Percentiles rank a stretch among this genome's conserved stretches.
These are phyloP conservation scores for Candida rishiriensis DNA, from an alignment of 805 yeast species.

Conservation along the genomic window DNA sequence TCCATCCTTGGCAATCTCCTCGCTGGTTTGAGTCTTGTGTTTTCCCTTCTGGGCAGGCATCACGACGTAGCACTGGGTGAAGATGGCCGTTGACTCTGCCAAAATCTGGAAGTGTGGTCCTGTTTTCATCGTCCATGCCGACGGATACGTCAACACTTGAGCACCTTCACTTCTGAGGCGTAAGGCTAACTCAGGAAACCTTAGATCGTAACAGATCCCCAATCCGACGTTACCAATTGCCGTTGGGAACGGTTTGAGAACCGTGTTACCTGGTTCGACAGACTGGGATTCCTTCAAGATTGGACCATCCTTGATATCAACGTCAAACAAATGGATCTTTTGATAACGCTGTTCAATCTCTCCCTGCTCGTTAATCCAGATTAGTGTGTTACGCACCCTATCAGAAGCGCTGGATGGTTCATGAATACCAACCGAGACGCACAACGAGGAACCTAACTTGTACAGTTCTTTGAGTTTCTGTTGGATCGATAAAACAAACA, in stretches of 20 bases:
- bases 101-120: constrained; percentile 90
- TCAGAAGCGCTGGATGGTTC: constrained; percentile 53
- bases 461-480: constrained; percentile 40
- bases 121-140: constrained; percentile 89
- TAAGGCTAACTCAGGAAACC: constrained; percentile 80
- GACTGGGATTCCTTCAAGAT: constrained; percentile 70
- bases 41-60: constrained; percentile 87
- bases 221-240: constrained; percentile 64
- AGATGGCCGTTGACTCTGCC: constrained; percentile 82
- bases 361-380: constrained; percentile 69
- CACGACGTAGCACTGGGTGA: constrained; percentile 79
- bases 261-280: constrained; percentile 69
- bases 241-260: constrained; percentile 51
- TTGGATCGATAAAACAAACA: constrained; percentile 41
- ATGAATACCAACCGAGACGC: constrained; percentile 85
- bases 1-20: constrained; percentile 25
- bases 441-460: constrained; percentile 38
- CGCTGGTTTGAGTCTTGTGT: constrained; percentile 52
- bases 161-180: constrained; percentile 67
- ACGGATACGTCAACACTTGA: constrained; percentile 73
- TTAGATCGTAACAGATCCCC: constrained; percentile 79
- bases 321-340: constrained; percentile 87
- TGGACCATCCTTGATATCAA: constrained; percentile 78
- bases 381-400: constrained; percentile 64
- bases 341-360: constrained; percentile 66